These are phyloP conservation scores for Asterophora lycoperdoides DNA, from an alignment of 768 basidiomycete genomes.

Conservation along the genomic window DNA sequence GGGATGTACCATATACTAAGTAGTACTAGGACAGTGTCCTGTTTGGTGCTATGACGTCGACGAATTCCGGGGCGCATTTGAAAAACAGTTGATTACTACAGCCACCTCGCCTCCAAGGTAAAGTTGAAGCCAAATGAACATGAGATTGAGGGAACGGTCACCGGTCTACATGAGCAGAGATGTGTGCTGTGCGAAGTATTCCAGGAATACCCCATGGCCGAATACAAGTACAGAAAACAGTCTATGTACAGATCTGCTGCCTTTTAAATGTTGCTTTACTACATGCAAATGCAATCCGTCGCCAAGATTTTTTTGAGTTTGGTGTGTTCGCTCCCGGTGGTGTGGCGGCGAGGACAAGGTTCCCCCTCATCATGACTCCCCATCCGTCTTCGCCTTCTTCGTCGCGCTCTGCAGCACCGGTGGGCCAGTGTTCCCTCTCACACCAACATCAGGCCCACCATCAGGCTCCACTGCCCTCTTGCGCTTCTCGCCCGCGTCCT, in stretches of 20 bases:
- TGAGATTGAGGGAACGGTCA: no score
- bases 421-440: conserved; percentile 61
- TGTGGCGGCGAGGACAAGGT: background rate
- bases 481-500: conserved; percentile 64
- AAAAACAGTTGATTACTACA: no score
- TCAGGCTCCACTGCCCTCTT: conserved; percentile 77
- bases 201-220: background rate
- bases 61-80: no score
- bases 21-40: no score
- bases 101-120: no score
- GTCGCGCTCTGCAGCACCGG: conserved; percentile 35
- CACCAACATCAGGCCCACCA: conserved; percentile 65
- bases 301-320: background rate
- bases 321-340: background rate
- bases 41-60: no score
- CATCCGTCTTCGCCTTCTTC: conserved; percentile 45
- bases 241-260: background rate
- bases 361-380: conserved; percentile 17
- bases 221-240: conserved; percentile 12
- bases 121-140: no score
- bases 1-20: no score
- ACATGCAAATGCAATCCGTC: background rate
- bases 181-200: background rate
- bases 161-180: no score
- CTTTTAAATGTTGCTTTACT: background rate